A percentile compares a stretch with the other conserved stretches of the same genome.
Evolutionary conservation across 805 yeast genomes (phyloP).

Genomic region (Ogataea sp.): DNA sequence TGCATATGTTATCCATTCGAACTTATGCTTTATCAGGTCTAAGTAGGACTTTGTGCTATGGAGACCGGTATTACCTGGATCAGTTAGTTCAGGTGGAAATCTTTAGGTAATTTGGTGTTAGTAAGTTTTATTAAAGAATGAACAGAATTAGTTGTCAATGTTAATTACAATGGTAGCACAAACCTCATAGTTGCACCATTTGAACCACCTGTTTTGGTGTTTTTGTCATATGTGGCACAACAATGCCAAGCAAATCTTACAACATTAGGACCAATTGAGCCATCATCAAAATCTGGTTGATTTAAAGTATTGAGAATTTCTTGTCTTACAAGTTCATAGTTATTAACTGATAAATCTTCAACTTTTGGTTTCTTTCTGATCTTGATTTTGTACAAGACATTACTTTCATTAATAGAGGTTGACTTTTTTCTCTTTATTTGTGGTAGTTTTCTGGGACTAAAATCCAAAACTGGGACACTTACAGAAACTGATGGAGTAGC

Average conservation of each 20-base stretch:
- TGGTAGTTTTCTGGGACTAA: neutral
- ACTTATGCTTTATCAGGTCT: constrained; percentile 46
- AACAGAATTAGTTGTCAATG: neutral
- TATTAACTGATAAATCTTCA: constrained; percentile 16
- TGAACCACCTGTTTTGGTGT: constrained; percentile 50
- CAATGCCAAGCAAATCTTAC: constrained; percentile 84
- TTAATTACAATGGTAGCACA: neutral
- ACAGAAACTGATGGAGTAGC: neutral
- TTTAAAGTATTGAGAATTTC: constrained; percentile 28
- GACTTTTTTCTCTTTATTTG: neutral
- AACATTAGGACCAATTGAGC: constrained; percentile 69
- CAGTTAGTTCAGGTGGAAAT: constrained; percentile 44
- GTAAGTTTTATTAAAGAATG: neutral
- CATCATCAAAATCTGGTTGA: constrained; percentile 46
- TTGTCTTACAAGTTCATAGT: constrained; percentile 26
- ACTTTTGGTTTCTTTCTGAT: constrained; percentile 16
- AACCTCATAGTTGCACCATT: constrained; percentile 63
- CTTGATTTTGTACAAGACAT: constrained; percentile 18
- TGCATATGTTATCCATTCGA: constrained; percentile 69
- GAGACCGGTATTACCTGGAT: constrained; percentile 58
- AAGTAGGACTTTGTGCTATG: constrained; percentile 48
- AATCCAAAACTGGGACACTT: neutral
- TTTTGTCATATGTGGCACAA: constrained; percentile 69
- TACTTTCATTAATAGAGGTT: neutral
- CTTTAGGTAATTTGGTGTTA: constrained; percentile 12